phyloP scores from a whole-genome alignment of 2,329 filamentous ascomycete genomes.

The Beauveria australis region DNA sequence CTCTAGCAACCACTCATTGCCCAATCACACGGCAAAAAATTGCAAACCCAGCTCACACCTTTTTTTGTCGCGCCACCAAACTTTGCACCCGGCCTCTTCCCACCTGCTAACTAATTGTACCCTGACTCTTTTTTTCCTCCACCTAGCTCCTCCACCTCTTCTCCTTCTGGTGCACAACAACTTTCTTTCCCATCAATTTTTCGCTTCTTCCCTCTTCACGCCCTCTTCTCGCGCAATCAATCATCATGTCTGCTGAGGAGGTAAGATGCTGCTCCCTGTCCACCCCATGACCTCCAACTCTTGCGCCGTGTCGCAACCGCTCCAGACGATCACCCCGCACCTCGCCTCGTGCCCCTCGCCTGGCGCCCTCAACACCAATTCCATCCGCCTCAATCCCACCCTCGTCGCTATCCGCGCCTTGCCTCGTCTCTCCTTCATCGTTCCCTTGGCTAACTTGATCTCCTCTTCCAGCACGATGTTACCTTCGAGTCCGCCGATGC shows the following conservation, averaged over 20 bases:
- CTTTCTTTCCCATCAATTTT: conserved; percentile 14
- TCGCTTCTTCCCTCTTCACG: conserved; percentile 19
- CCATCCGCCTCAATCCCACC: not conserved
- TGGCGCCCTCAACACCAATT: conserved; percentile 8
- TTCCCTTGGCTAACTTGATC: conserved; percentile 13
- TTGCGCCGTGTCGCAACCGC: conserved; percentile 3
- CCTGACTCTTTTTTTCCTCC: conserved; percentile 20
- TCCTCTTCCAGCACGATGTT: conserved; percentile 49
- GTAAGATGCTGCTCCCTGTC: conserved; percentile 31
- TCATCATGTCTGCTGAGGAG: conserved; percentile 50
- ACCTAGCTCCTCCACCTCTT: conserved; percentile 19
- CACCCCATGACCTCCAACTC: conserved; percentile 18
- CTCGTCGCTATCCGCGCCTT: conserved; percentile 6
- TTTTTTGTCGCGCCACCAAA: conserved; percentile 24
- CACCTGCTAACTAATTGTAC: conserved; percentile 13
- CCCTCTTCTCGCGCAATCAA: conserved; percentile 32
- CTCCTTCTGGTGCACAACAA: conserved; percentile 11
- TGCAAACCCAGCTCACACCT: conserved; percentile 25
- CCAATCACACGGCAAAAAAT: conserved; percentile 35
- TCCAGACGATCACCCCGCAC: conserved; percentile 38
- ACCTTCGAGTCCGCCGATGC: conserved; percentile 91
- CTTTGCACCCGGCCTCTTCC: conserved; percentile 2
- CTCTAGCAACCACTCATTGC: conserved; percentile 7
- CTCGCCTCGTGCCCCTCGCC: conserved; percentile 30
- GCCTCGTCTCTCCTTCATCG: not conserved